Evolutionary conservation across 192 early-diverging fungal species (phyloP), one percentile per base, ranked within the genome.

Genomic region (Pilobolus umbonatus): DNA sequence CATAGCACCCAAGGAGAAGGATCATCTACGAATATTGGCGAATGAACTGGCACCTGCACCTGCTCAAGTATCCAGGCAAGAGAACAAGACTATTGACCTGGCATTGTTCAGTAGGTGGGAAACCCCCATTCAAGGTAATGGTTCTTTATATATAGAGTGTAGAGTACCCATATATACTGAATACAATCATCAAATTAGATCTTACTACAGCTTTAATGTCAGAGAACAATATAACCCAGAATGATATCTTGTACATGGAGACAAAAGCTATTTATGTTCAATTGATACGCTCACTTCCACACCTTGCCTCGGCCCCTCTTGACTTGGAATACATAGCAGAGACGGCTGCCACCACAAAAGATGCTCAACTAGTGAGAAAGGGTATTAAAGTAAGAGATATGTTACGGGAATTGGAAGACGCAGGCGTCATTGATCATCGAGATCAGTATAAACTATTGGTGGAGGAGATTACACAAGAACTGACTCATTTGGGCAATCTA

Each of bases 321-420:
- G 72, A 92, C 62, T 76, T 97, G 2, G 75, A 78, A 38, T 73
- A 79, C 40, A 83, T 90, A 42, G 88, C 87, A 2, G 94, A 97
- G 66, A 82, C 85, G 6, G 92, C 94, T 0, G 90, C 92, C 0
- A 93, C 91, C 2, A 85, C 89, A 6, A 85, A 90, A 60, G 94
- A 97, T 69, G 83, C 88, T 21, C 79, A 84, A 28, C 71, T 97
- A 47, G 93, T 97, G 51, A 85, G 88, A 50, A 95, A 95, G 76
- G 94, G 94, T 30, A 86, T 97, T 63, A 97, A 97, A 73, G 92
- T 94, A 22, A 86, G 89, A 53, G 95, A 95, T 55, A 94, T 97
- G 93, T 68, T 97, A 44, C 72, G 80, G 4, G 90, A 97, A 72
- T 78, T 97, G 2, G 89, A 91, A 54, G 81, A 87, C 46, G 75